Percentiles rank a stretch among this genome's conserved stretches.
phyloP scores from a whole-genome alignment of 1,284 basidiomycete species.

The Albatrellus sp. region DNA sequence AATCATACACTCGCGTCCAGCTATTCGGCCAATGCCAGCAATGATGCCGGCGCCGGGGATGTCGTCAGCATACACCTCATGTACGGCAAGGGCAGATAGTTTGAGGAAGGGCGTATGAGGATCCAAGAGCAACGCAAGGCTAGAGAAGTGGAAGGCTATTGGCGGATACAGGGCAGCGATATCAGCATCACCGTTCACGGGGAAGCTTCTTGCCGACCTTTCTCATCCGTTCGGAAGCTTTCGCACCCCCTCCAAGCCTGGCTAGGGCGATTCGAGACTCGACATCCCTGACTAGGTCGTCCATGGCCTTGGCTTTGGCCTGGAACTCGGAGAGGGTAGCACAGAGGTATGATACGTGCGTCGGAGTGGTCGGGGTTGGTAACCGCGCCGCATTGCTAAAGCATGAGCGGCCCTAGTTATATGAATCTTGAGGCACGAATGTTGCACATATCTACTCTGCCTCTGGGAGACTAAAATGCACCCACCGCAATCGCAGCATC shows the following conservation, averaged over 20 bases:
- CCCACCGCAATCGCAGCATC: too few species aligned
- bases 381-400: too few species aligned
- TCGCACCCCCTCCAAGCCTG: conserved; percentile 51
- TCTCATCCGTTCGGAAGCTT: conserved; percentile 68
- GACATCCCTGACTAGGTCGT: conserved; percentile 49
- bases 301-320: conserved; percentile 55
- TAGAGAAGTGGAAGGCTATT: conserved; percentile 15
- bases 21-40: conserved; percentile 76
- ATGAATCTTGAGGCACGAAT: too few species aligned
- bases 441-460: too few species aligned
- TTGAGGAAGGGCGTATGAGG: conserved; percentile 86
- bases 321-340: conserved; percentile 66
- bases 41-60: conserved; percentile 88
- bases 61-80: conserved; percentile 75
- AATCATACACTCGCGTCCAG: conserved; percentile 80
- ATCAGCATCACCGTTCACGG: conserved; percentile 57
- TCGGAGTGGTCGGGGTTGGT: too few species aligned
- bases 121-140: conserved; percentile 64
- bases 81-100: conserved; percentile 75
- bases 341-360: conserved; percentile 51
- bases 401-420: too few species aligned
- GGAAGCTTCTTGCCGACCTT: conserved; percentile 79
- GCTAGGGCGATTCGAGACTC: conserved; percentile 44
- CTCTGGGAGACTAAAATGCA: too few species aligned
- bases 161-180: background rate